Evolutionary conservation across 2,329 filamentous ascomycete species (phyloP), one percentile per base, ranked within the genome.

Genomic region (Fusarium compactum): DNA sequence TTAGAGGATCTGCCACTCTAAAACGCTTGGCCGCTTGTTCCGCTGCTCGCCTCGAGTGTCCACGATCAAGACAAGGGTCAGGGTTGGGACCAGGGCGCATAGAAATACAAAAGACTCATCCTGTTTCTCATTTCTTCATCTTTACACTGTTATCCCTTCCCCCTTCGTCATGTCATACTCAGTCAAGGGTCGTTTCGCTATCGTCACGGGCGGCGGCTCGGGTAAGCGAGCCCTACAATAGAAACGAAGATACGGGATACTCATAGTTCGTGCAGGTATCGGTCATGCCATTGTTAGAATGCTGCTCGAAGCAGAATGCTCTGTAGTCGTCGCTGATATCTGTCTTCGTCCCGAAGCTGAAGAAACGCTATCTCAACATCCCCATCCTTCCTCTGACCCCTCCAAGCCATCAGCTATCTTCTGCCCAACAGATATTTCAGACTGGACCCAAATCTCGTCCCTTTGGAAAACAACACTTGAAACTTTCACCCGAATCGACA

Each of bases 401-500:
- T 38, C 18, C 3, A 57, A 53, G 12, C 32, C 58, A 1, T 24
- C 50, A 4, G 67, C 46, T 15, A n/a, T 57, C 8, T 79, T 74
- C 52, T 69, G 74, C 50, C 69, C 75, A 58, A 73, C 72, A 7
- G 71, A 77, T 41, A 58, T 79, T 6, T 69, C 69, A 40, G 71
- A 77, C 34, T 74, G 69, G 71, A 27, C 58, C 1, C 72, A 77
- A 41, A 76, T 79, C 45, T 71, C 54, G 3, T 30, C 62, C 3
- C 30, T 76, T 3, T 78, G 74, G 75, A 65, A 74, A 8, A 62
- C 32, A 0, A 81, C 87, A 0, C 43, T 88, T 0, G 72, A 81
- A 16, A 73, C 75, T 1, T 90, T 86, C 65, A 86, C 85, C 1
- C 79, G 85, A 14, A 72, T 91, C 4, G 86, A 91, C 69, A 87